Conservation (phyloP, 352 stramenopile species). For the Thalassiosira exigua region DNA sequence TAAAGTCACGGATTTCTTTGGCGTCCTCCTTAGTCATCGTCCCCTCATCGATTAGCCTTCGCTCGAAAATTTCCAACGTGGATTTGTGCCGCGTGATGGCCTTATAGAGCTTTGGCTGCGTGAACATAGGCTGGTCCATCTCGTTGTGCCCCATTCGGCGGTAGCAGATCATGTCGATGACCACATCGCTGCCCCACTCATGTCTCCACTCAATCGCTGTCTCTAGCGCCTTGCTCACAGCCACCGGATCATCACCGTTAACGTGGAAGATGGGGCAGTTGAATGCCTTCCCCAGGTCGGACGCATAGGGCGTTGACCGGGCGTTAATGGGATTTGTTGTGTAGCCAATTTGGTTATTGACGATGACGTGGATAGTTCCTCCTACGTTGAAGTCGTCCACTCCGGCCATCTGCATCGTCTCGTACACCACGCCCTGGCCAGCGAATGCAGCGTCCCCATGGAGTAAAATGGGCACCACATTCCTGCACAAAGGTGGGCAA, state of each 20-base stretch:
- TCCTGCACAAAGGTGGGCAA: no score
- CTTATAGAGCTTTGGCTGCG: slow-evolving; percentile 97
- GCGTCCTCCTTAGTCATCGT: slow-evolving; percentile 88
- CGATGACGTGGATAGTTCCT: slow-evolving; percentile 98
- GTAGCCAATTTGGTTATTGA: slow-evolving; percentile 98
- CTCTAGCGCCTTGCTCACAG: slow-evolving; percentile 91
- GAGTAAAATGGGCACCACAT: slow-evolving; percentile 95
- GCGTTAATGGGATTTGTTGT: slow-evolving; percentile 98
- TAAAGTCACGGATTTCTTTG: slow-evolving; percentile 88
- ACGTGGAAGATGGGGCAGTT: slow-evolving; percentile 91
- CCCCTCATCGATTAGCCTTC: slow-evolving; percentile 86
- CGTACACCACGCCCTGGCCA: slow-evolving; percentile 96
- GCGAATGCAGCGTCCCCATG: slow-evolving; percentile 98
- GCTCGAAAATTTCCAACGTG: slow-evolving; percentile 91
- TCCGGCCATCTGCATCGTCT: slow-evolving; percentile 95
- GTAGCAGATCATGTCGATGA: slow-evolving; percentile 99
- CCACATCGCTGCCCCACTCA: slow-evolving; percentile 96
- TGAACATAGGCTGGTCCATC: slow-evolving; percentile 98
- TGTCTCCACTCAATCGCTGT: slow-evolving; percentile 88
- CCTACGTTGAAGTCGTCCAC: slow-evolving; percentile 95
- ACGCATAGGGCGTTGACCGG: slow-evolving; percentile 96
- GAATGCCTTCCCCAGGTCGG: slow-evolving; percentile 97
- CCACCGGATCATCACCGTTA: slow-evolving; percentile 98
- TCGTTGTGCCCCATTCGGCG: slow-evolving; percentile 99
- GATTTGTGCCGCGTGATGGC: slow-evolving; percentile 92